Conservation (phyloP, 1,284 basidiomycete genomes). For the Ceratobasidium sp. region DNA sequence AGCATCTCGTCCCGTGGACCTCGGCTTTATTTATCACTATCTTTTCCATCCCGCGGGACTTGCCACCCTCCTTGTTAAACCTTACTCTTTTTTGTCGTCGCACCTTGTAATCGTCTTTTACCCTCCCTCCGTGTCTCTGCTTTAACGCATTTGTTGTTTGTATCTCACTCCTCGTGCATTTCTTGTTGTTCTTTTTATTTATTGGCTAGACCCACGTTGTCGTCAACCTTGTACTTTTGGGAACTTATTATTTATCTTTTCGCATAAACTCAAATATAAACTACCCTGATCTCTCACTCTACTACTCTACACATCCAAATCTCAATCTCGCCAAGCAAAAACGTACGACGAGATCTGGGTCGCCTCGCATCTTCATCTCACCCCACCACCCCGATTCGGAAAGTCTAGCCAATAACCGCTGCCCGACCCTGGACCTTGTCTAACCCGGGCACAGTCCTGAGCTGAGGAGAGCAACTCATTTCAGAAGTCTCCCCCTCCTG, state of each 20-base stretch:
- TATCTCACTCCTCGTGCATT: slow-evolving; percentile 36
- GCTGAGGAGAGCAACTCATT: slow-evolving; percentile 24
- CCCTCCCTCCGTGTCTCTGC: background rate
- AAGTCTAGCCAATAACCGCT: slow-evolving; percentile 23
- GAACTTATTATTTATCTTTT: slow-evolving; percentile 43
- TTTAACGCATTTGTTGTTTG: slow-evolving; percentile 38
- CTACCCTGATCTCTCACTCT: no score
- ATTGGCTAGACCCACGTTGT: slow-evolving; percentile 45
- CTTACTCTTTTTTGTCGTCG: slow-evolving; percentile 36
- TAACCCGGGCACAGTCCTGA: no score
- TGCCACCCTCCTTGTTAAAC: no score
- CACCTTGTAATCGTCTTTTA: slow-evolving; percentile 36
- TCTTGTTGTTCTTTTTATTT: slow-evolving; percentile 30
- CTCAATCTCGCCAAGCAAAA: slow-evolving; percentile 16
- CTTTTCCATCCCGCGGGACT: no score
- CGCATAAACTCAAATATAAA: slow-evolving; percentile 18
- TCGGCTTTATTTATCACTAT: background rate
- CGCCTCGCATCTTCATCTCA: background rate
- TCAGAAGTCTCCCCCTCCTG: no score
- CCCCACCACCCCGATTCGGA: slow-evolving; percentile 21
- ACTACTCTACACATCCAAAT: slow-evolving; percentile 1
- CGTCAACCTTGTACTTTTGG: slow-evolving; percentile 43
- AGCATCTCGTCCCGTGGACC: no score
- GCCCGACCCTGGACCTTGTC: background rate
- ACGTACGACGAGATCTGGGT: slow-evolving; percentile 26